Evolutionary conservation across 1,139 yeast species (phyloP).

Genomic region (Arxiozyma telluris): DNA sequence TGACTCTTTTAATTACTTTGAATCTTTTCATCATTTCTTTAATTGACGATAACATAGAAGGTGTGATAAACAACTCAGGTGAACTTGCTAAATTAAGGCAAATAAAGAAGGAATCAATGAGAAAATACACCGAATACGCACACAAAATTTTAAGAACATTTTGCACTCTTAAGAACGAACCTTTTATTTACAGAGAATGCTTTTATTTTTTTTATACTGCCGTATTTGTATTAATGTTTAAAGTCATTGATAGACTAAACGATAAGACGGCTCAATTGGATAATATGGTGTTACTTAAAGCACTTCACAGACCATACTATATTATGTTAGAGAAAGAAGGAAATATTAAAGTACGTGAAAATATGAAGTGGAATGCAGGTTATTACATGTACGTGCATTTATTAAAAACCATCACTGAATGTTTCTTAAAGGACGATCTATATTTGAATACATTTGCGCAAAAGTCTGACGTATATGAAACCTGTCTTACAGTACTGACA

Average conservation of each 20-base stretch:
- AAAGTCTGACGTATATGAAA: neutral
- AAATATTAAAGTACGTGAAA: slow-evolving; percentile 10
- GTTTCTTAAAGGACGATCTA: slow-evolving; percentile 7
- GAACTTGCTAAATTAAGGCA: neutral
- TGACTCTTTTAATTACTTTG: slow-evolving; percentile 4
- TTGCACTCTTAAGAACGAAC: slow-evolving; percentile 5
- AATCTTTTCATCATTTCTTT: slow-evolving; percentile 7
- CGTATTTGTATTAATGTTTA: slow-evolving; percentile 6
- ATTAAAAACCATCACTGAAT: slow-evolving; percentile 8
- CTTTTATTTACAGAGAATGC: slow-evolving; percentile 9
- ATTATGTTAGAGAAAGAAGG: slow-evolving; percentile 9
- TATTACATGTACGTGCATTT: slow-evolving; percentile 15
- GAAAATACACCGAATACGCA: slow-evolving; percentile 5
- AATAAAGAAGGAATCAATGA: neutral
- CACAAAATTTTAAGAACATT: slow-evolving; percentile 7
- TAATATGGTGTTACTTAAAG: slow-evolving; percentile 8
- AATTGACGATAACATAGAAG: slow-evolving; percentile 8
- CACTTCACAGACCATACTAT: slow-evolving; percentile 7
- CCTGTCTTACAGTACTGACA: neutral
- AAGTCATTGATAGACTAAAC: slow-evolving; percentile 7
- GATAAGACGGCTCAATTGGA: slow-evolving; percentile 7
- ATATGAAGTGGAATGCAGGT: slow-evolving; percentile 18
- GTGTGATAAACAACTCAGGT: neutral
- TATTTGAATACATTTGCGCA: slow-evolving; percentile 1
- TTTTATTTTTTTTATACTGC: slow-evolving; percentile 8